phyloP scores from a whole-genome alignment of 2,329 filamentous ascomycete genomes.

The Penicillium janthinellum region DNA sequence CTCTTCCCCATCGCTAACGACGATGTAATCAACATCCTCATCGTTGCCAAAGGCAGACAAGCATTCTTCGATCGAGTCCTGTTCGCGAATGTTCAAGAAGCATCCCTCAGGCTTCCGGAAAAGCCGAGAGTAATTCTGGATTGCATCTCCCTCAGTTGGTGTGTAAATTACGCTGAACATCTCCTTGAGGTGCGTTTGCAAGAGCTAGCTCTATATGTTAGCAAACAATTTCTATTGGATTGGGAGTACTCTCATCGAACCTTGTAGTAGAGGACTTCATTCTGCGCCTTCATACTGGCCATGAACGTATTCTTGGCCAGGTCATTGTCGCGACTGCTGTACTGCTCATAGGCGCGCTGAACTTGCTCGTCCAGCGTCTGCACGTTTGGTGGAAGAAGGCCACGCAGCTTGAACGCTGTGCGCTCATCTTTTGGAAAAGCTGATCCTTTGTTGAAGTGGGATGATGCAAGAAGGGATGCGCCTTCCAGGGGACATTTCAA shows the following conservation, averaged over 20 bases:
- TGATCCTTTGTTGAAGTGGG: constrained; percentile 81
- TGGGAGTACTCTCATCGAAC: constrained; percentile 41
- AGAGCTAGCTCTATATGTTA: constrained; percentile 52
- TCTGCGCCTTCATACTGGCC: constrained; percentile 82
- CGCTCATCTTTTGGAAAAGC: constrained; percentile 73
- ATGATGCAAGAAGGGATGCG: constrained; percentile 59
- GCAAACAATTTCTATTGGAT: no score
- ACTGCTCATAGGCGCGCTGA: constrained; percentile 78
- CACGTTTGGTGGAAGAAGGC: constrained; percentile 70
- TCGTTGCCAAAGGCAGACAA: constrained; percentile 67
- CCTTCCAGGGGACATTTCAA: constrained; percentile 34
- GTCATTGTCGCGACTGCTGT: constrained; percentile 61
- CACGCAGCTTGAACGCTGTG: constrained; percentile 67
- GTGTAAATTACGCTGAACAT: constrained; percentile 94
- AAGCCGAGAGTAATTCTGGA: constrained; percentile 76
- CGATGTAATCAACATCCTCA: constrained; percentile 84
- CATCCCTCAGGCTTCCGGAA: constrained; percentile 80
- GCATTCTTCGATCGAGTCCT: constrained; percentile 65
- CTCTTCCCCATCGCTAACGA: constrained; percentile 71
- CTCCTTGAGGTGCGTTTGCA: constrained; percentile 76
- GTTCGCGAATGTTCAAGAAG: constrained; percentile 73
- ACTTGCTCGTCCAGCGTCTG: constrained; percentile 78
- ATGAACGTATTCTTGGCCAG: constrained; percentile 87
- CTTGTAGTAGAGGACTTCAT: constrained; percentile 77
- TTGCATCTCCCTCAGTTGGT: constrained; percentile 85